phyloP scores from a whole-genome alignment of 2,329 filamentous ascomycete genomes.

The Fonsecaea erecta region DNA sequence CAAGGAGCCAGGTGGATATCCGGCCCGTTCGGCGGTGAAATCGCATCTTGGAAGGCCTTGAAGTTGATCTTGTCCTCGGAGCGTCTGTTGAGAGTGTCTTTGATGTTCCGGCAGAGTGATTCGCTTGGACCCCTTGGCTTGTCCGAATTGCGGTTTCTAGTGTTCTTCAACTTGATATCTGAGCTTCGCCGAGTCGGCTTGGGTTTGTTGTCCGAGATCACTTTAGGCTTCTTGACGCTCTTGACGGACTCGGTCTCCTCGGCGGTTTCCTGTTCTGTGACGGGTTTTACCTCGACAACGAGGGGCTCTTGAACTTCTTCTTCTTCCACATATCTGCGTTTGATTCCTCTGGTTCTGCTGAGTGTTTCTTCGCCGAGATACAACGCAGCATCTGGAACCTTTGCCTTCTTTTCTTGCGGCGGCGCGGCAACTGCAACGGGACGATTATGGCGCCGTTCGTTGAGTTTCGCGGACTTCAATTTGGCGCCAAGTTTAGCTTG shows the following conservation, averaged over 20 bases:
- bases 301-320: neutral
- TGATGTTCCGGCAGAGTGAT: slow-evolving; percentile 10
- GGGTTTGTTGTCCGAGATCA: neutral
- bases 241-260: neutral
- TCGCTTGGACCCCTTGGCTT: neutral
- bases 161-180: neutral
- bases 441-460: neutral
- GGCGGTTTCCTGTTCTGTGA: neutral
- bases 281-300: neutral
- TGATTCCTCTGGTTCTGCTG: neutral
- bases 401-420: neutral
- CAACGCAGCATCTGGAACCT: neutral
- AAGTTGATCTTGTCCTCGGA: slow-evolving; percentile 8
- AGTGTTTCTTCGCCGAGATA: neutral
- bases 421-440: neutral
- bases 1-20: neutral
- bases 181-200: neutral
- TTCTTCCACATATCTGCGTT: neutral
- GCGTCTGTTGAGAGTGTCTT: slow-evolving; percentile 16
- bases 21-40: slow-evolving; percentile 10
- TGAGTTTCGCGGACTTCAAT: neutral
- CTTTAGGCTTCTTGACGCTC: neutral
- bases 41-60: slow-evolving; percentile 18
- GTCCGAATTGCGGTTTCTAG: slow-evolving; percentile 7
- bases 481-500: neutral